A percentile compares a stretch with the other conserved stretches of the same genome.
Conservation (phyloP, 1,284 basidiomycete genomes). For the Pseudomicrostroma phylloplanum region DNA sequence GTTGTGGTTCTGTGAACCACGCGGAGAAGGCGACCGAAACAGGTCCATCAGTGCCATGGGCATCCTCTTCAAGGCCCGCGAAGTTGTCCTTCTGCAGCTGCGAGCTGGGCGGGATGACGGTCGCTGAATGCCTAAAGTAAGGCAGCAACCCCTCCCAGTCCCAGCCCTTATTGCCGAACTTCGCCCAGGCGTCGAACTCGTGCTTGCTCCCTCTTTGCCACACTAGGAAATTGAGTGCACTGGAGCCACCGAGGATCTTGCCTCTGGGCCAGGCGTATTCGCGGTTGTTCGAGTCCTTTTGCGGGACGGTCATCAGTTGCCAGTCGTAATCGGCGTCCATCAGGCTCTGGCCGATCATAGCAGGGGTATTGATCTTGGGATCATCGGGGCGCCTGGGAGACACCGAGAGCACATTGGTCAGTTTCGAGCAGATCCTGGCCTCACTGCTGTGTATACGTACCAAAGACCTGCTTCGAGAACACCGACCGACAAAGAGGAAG, state of each 20-base stretch:
- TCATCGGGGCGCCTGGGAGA: conserved; percentile 22
- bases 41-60: conserved; percentile 27
- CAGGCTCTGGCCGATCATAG: conserved; percentile 28
- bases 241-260: conserved; percentile 47
- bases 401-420: background rate
- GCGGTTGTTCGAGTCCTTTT: conserved; percentile 26
- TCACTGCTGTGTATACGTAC: background rate
- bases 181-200: conserved; percentile 34
- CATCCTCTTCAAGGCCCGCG: conserved; percentile 21
- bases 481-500: conserved; percentile 27
- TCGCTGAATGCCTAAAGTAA: conserved; percentile 23
- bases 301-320: conserved; percentile 25
- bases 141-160: conserved; percentile 29
- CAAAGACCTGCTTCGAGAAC: conserved; percentile 37
- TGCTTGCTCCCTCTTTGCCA: conserved; percentile 33
- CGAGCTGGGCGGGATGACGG: conserved; percentile 18
- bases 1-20: conserved; percentile 36
- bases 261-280: conserved; percentile 36
- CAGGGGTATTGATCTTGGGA: conserved; percentile 31
- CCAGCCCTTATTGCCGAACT: conserved; percentile 33
- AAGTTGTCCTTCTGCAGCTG: conserved; percentile 30
- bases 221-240: conserved; percentile 51
- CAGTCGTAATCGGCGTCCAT: conserved; percentile 37
- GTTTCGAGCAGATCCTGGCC: background rate
- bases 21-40: conserved; percentile 27